phyloP scores from a whole-genome alignment of 371 early-diverging fungal genomes.

The Mortierella sp. region DNA sequence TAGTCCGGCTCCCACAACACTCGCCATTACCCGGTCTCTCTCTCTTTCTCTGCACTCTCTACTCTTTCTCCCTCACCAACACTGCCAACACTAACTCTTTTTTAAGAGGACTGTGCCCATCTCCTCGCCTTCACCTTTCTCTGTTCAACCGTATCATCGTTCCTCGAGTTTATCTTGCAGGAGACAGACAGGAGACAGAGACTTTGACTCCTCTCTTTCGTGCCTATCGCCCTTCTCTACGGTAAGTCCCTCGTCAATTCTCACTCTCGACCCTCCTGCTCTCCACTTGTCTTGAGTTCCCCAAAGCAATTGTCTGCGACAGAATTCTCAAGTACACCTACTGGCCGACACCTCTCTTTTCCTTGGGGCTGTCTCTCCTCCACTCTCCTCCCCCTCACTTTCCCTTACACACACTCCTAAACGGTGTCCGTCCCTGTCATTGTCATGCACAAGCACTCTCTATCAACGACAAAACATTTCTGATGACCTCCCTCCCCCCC shows the following conservation, averaged over 20 bases:
- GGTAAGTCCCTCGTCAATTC: background rate
- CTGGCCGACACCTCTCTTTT: background rate
- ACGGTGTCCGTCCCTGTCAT: no score
- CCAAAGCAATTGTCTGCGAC: background rate
- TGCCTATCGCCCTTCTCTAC: background rate
- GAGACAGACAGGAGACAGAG: background rate
- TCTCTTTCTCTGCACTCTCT: background rate
- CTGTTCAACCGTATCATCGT: background rate
- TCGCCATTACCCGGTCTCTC: background rate
- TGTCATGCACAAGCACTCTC: no score
- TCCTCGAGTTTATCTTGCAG: background rate
- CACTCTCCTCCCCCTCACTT: background rate
- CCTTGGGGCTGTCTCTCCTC: background rate
- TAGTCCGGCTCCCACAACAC: conserved; percentile 1
- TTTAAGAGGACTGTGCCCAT: background rate
- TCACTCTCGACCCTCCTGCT: background rate
- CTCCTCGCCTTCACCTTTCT: background rate
- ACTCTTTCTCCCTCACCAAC: conserved; percentile 1
- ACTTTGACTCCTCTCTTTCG: background rate
- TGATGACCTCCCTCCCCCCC: no score
- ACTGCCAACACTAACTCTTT: background rate
- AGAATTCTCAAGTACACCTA: no score
- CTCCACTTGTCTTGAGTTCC: background rate
- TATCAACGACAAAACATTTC: no score
- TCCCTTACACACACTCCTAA: no score